phyloP scores from a whole-genome alignment of 305 asterid genomes.

The Fraxinus sp. region DNA sequence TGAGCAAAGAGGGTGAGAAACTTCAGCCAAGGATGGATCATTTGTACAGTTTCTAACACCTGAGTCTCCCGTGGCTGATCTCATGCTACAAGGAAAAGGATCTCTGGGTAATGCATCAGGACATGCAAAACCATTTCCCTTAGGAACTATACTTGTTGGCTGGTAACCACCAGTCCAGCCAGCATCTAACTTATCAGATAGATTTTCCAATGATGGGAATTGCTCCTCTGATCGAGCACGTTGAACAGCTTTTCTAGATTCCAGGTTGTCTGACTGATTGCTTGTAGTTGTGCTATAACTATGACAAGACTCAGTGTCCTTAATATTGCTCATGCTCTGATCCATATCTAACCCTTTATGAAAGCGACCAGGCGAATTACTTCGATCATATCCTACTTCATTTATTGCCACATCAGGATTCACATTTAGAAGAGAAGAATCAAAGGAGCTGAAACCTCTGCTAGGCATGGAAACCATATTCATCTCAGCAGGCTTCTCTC shows the following conservation, averaged over 20 bases:
- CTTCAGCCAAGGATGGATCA: slow-evolving; percentile 31
- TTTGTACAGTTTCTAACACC: slow-evolving; percentile 28
- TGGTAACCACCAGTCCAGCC: slow-evolving; percentile 68
- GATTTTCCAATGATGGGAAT: slow-evolving; percentile 45
- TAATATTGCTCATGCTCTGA: slow-evolving; percentile 29
- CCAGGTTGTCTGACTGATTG: slow-evolving; percentile 33
- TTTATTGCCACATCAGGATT: slow-evolving; percentile 35
- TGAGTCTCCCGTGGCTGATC: slow-evolving; percentile 29
- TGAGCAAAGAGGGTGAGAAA: slow-evolving; percentile 29
- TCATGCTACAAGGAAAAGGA: slow-evolving; percentile 29
- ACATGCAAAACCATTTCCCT: slow-evolving; percentile 31
- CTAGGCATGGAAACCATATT: slow-evolving; percentile 41
- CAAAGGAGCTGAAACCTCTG: slow-evolving; percentile 61
- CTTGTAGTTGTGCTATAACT: slow-evolving; percentile 36
- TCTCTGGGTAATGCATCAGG: slow-evolving; percentile 27
- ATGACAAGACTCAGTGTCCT: slow-evolving; percentile 28
- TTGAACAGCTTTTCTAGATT: slow-evolving; percentile 44
- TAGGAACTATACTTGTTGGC: slow-evolving; percentile 26
- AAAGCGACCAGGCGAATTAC: slow-evolving; percentile 35
- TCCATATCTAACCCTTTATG: slow-evolving; percentile 33
- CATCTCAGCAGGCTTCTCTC: slow-evolving; percentile 43
- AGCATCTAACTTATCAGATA: slow-evolving; percentile 67
- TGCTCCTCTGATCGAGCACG: slow-evolving; percentile 62
- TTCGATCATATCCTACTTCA: slow-evolving; percentile 38
- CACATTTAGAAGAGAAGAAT: slow-evolving; percentile 56